Percentiles rank a stretch among this genome's conserved stretches.
phyloP scores from a whole-genome alignment of 2,329 filamentous ascomycete genomes.

The Parastagonospora nodorum region DNA sequence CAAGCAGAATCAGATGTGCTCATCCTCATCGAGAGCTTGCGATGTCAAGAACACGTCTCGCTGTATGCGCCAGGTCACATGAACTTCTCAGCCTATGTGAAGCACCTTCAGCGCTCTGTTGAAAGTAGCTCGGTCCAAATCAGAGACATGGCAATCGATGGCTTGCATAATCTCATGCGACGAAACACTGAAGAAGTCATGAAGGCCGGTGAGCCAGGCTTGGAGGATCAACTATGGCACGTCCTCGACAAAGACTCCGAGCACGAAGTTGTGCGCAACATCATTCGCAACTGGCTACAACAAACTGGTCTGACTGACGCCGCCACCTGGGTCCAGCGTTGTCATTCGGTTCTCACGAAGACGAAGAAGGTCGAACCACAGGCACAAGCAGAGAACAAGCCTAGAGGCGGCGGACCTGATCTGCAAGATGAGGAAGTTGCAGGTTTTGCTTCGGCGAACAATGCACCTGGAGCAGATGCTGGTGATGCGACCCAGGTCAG shows the following conservation, averaged over 20 bases:
- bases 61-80: slow-evolving; percentile 89
- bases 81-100: slow-evolving; percentile 83
- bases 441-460: slow-evolving; percentile 81
- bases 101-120: slow-evolving; percentile 77
- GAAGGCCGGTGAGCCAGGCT: slow-evolving; percentile 71
- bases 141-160: slow-evolving; percentile 80
- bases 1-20: slow-evolving; percentile 72
- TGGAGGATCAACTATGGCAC: slow-evolving; percentile 93
- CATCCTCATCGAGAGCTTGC: slow-evolving; percentile 76
- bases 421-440: slow-evolving; percentile 95
- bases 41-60: slow-evolving; percentile 87
- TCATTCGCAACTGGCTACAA: slow-evolving; percentile 90
- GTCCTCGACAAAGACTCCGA: slow-evolving; percentile 77
- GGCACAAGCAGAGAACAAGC: slow-evolving; percentile 53
- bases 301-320: slow-evolving; percentile 85
- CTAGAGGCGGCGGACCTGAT: slow-evolving; percentile 67
- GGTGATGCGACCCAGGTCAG: slow-evolving; percentile 52
- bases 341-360: slow-evolving; percentile 87
- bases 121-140: slow-evolving; percentile 71
- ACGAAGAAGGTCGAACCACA: slow-evolving; percentile 72
- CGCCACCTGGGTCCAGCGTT: slow-evolving; percentile 82
- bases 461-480: slow-evolving; percentile 55
- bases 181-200: slow-evolving; percentile 84
- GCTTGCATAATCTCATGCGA: slow-evolving; percentile 94
- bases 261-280: slow-evolving; percentile 81